Conservation (phyloP, 2,329 filamentous ascomycete genomes). For the Xylariales sp. region DNA sequence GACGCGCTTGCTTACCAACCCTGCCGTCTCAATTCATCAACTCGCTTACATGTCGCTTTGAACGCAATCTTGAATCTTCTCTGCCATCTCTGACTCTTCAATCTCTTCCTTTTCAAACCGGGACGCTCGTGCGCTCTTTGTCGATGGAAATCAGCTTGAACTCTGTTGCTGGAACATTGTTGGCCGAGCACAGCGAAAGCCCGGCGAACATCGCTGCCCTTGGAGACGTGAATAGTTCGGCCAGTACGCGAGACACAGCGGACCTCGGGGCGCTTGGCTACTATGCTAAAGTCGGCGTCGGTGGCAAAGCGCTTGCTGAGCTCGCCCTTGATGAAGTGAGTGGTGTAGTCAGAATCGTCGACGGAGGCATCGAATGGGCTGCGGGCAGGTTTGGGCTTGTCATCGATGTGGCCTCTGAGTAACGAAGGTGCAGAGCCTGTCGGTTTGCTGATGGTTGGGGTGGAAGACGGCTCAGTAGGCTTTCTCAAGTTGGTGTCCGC, state of each 20-base stretch:
- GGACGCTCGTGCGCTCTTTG: constrained; percentile 73
- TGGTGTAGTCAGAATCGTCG: constrained; percentile 5
- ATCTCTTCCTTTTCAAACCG: constrained; percentile 73
- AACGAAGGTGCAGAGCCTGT: background rate
- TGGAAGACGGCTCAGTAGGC: constrained; percentile 4
- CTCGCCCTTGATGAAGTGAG: constrained; percentile 4
- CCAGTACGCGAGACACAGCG: constrained; percentile 38
- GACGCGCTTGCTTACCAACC: constrained; percentile 80
- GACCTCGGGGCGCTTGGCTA: constrained; percentile 19
- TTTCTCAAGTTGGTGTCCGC: constrained; percentile 5
- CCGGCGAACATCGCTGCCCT: constrained; percentile 38
- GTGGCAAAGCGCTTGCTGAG: constrained; percentile 15
- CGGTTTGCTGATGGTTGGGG: no score
- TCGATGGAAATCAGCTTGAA: constrained; percentile 48
- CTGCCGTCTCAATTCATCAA: constrained; percentile 67
- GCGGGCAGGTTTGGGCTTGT: background rate
- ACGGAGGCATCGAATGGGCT: no score
- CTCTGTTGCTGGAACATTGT: constrained; percentile 45
- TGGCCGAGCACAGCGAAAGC: constrained; percentile 38
- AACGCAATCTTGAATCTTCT: constrained; percentile 66
- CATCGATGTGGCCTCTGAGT: background rate
- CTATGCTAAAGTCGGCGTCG: constrained; percentile 6
- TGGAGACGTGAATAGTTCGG: constrained; percentile 36
- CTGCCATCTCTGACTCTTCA: constrained; percentile 66
- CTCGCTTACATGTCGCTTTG: constrained; percentile 56